phyloP scores from a whole-genome alignment of 1,139 yeast species.

The Hanseniaspora uvarum region DNA sequence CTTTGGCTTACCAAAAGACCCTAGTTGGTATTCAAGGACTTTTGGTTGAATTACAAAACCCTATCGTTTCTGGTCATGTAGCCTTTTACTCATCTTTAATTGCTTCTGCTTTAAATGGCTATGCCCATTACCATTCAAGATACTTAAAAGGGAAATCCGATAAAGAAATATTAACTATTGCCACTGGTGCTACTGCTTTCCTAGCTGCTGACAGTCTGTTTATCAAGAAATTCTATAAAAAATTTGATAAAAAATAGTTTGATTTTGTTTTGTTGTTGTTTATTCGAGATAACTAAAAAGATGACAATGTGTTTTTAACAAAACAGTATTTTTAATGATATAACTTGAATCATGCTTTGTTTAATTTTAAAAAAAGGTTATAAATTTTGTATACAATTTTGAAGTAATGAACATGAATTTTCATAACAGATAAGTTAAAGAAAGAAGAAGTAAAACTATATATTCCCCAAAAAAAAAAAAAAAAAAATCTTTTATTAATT shows the following conservation, averaged over 20 bases:
- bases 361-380: too few relatives aligned
- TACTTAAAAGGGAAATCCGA: constrained; percentile 38
- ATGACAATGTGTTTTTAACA: not conserved
- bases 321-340: too few relatives aligned
- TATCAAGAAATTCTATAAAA: constrained; percentile 44
- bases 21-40: constrained; percentile 20
- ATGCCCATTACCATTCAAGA: constrained; percentile 41
- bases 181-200: constrained; percentile 46
- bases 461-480: not conserved
- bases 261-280: not conserved
- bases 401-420: too few relatives aligned
- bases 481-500: not conserved
- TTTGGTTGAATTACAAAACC: constrained; percentile 45
- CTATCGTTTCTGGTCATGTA: constrained; percentile 47
- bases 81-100: constrained; percentile 44
- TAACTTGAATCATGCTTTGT: too few relatives aligned
- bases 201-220: constrained; percentile 46
- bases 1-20: constrained; percentile 18
- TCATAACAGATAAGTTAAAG: not conserved
- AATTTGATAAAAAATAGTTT: constrained; percentile 36
- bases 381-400: too few relatives aligned
- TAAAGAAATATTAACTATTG: constrained; percentile 42
- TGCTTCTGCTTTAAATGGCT: constrained; percentile 40
- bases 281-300: not conserved
- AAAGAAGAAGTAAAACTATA: not conserved